Conservation (phyloP, 2,329 filamentous ascomycete species). For the Aspergillus fijiensis region DNA sequence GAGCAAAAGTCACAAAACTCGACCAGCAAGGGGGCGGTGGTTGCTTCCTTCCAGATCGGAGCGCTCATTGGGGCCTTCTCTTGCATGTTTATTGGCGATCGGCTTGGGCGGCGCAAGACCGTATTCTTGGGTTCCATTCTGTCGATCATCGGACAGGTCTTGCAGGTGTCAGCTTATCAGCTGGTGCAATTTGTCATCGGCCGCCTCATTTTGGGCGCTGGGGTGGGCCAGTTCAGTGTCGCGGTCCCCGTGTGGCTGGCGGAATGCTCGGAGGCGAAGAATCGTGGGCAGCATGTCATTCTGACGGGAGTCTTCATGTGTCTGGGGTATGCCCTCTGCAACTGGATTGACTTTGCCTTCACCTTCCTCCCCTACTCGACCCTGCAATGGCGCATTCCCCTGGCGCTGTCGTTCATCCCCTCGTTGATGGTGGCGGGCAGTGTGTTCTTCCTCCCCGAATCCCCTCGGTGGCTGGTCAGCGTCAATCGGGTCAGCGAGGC, state of each 20-base stretch:
- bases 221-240: slow-evolving; percentile 49
- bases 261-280: slow-evolving; percentile 49
- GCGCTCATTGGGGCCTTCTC: slow-evolving; percentile 24
- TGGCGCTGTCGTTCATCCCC: slow-evolving; percentile 56
- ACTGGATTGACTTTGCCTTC: slow-evolving; percentile 53
- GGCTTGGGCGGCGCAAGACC: slow-evolving; percentile 48
- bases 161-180: slow-evolving; percentile 47
- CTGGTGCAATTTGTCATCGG: slow-evolving; percentile 50
- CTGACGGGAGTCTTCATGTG: slow-evolving; percentile 48
- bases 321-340: slow-evolving; percentile 26
- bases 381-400: slow-evolving; percentile 54
- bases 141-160: slow-evolving; percentile 25
- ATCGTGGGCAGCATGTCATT: slow-evolving; percentile 50
- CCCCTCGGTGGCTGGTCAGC: slow-evolving; percentile 30
- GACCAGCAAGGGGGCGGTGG: slow-evolving; percentile 29
- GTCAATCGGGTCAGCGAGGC: slow-evolving; percentile 21
- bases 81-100: slow-evolving; percentile 40
- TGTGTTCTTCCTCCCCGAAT: slow-evolving; percentile 54
- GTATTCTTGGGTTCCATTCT: slow-evolving; percentile 46
- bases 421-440: slow-evolving; percentile 50
- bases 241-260: slow-evolving; percentile 52
- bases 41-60: slow-evolving; percentile 24
- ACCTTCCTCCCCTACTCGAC: slow-evolving; percentile 45
- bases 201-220: slow-evolving; percentile 50
- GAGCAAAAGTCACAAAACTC: slow-evolving; percentile 20